Conservation (phyloP, 345 rosid genomes). For the Gossypium raimondii region DNA sequence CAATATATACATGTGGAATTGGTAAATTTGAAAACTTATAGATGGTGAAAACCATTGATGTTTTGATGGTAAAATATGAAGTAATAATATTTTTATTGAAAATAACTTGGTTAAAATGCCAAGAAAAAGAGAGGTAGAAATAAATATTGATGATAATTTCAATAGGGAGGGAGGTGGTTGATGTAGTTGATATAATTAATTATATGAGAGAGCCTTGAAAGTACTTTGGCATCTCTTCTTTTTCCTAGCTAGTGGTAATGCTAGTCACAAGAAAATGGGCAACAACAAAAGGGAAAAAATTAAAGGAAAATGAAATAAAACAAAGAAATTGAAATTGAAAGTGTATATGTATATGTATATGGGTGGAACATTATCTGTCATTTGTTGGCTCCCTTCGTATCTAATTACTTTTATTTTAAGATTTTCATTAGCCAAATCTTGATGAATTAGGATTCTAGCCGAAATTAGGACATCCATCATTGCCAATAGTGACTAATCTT, state of each 20-base stretch:
- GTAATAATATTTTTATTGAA: neutral
- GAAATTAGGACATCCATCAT: no score
- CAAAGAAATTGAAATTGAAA: neutral
- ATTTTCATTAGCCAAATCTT: neutral
- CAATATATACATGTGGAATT: neutral
- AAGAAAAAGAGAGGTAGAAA: neutral
- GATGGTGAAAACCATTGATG: neutral
- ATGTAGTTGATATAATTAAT: slow-evolving; percentile 22
- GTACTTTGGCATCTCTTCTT: slow-evolving; percentile 18
- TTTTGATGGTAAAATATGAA: neutral
- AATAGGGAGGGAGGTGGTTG: slow-evolving; percentile 26
- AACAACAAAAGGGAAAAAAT: neutral
- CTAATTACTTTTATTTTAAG: neutral
- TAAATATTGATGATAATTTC: slow-evolving; percentile 33
- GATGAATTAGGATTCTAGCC: no score
- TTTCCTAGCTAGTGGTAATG: slow-evolving; percentile 16
- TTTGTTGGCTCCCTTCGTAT: slow-evolving; percentile 13
- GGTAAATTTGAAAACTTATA: neutral
- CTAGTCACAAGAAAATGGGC: slow-evolving; percentile 30
- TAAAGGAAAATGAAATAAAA: neutral
- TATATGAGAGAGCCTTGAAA: slow-evolving; percentile 18
- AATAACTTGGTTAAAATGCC: neutral
- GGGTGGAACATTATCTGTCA: slow-evolving; percentile 22
- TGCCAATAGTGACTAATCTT: no score
- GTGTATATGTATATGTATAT: slow-evolving; percentile 18